Percentiles rank a stretch among this genome's conserved stretches.
Evolutionary conservation across 495 filamentous ascomycete species (phyloP).

Genomic region (Aspergillus bertholletiae): DNA sequence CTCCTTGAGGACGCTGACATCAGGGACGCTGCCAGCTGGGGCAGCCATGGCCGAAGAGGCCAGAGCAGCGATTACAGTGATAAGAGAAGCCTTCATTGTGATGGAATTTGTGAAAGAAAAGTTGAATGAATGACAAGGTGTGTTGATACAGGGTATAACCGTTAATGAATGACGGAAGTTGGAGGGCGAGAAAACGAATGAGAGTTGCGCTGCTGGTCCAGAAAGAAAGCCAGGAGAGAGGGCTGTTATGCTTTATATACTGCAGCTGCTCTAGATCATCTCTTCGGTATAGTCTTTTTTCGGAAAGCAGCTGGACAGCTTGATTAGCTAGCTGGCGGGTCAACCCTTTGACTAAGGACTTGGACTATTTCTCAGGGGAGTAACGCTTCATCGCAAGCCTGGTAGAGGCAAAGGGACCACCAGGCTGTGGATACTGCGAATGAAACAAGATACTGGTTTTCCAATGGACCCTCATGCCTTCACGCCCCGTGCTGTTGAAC

Average conservation of each 20-base stretch:
- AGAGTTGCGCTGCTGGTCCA: constrained; percentile 14
- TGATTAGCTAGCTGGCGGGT: constrained; percentile 17
- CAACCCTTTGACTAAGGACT: constrained; percentile 7
- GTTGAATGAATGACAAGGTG: constrained; percentile 5
- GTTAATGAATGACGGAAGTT: constrained; percentile 32
- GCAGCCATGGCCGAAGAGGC: constrained; percentile 31
- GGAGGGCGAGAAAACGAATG: constrained; percentile 19
- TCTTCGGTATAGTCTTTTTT: background rate
- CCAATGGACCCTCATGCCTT: background rate
- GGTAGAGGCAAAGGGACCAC: constrained; percentile 1
- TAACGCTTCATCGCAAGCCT: background rate
- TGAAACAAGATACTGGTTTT: background rate
- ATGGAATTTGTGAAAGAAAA: constrained; percentile 19
- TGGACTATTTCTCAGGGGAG: constrained; percentile 1
- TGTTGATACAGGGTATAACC: constrained; percentile 2
- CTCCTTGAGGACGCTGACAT: constrained; percentile 21
- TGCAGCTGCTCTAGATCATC: constrained; percentile 13
- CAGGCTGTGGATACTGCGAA: constrained; percentile 6
- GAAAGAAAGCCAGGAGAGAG: constrained; percentile 1
- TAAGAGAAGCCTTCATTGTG: constrained; percentile 38
- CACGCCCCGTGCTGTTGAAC: background rate
- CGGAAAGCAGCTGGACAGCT: background rate
- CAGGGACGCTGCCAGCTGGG: constrained; percentile 25
- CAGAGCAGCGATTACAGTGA: constrained; percentile 30
- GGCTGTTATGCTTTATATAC: constrained; percentile 11